phyloP scores from a whole-genome alignment of 2,329 filamentous ascomycete genomes.

The Neophaeococcomyces aloes region DNA sequence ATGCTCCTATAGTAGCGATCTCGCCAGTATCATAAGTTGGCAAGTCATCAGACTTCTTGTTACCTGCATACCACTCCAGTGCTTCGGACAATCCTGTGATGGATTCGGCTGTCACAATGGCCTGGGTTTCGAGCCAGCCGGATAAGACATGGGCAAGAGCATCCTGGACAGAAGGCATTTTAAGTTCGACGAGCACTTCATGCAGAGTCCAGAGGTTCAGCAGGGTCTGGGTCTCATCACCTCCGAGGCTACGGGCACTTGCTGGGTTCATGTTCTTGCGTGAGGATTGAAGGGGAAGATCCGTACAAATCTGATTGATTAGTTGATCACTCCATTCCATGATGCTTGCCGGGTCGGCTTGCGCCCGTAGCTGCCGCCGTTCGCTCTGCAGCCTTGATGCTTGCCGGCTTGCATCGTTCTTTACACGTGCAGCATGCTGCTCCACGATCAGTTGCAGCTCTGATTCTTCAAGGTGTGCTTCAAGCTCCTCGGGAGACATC shows the following conservation, averaged over 20 bases:
- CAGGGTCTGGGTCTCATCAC: conserved; percentile 62
- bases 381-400: conserved; percentile 73
- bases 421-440: conserved; percentile 66
- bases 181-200: conserved; percentile 57
- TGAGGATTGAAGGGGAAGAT: neutral
- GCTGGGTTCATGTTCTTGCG: neutral
- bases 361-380: conserved; percentile 65
- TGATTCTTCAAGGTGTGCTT: conserved; percentile 78
- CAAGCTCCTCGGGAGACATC: conserved; percentile 77
- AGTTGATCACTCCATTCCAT: conserved; percentile 75
- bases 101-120: conserved; percentile 47
- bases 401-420: conserved; percentile 68
- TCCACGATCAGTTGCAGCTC: conserved; percentile 82
- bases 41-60: conserved; percentile 58
- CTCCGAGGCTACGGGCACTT: too few relatives aligned
- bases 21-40: conserved; percentile 54
- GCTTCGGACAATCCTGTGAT: conserved; percentile 82
- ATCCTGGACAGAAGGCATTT: conserved; percentile 58
- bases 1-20: neutral
- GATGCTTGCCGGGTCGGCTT: conserved; percentile 60
- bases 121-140: conserved; percentile 52
- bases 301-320: conserved; percentile 63
- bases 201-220: conserved; percentile 77
- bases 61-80: conserved; percentile 78
- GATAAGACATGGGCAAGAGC: conserved; percentile 57